phyloP scores from a whole-genome alignment of 2,329 filamentous ascomycete species.

The Apiospora saccharicola region DNA sequence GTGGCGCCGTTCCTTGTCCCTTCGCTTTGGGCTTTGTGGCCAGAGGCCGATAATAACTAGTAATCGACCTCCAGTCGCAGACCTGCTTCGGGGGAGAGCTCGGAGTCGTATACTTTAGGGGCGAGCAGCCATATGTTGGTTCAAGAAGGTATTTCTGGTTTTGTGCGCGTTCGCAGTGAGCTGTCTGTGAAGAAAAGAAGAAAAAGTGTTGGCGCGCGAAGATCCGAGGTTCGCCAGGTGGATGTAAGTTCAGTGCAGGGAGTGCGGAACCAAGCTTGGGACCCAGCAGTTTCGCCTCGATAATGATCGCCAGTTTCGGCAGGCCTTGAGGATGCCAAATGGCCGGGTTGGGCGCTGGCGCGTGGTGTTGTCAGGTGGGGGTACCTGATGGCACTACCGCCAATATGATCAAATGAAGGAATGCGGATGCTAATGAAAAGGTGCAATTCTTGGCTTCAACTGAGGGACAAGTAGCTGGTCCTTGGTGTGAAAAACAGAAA shows the following conservation, averaged over 20 bases:
- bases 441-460: not conserved
- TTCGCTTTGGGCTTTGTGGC: conserved; percentile 2
- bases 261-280: conserved; percentile 27
- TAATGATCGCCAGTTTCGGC: conserved; percentile 50
- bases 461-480: not conserved
- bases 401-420: not conserved
- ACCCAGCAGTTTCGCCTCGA: conserved; percentile 45
- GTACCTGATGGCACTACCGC: conserved; percentile 1
- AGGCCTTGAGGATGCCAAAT: conserved; percentile 24
- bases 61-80: conserved; percentile 20
- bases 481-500: not conserved
- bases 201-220: not conserved
- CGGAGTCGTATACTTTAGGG: conserved; percentile 2
- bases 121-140: conserved; percentile 3
- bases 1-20: conserved; percentile 3
- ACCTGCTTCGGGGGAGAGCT: not conserved
- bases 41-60: conserved; percentile 16
- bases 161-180: not conserved
- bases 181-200: not conserved
- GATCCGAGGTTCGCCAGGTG: conserved; percentile 16
- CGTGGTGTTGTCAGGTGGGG: conserved; percentile 18
- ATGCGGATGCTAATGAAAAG: not conserved
- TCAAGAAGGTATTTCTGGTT: not conserved
- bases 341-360: conserved; percentile 14
- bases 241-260: conserved; percentile 20